A percentile compares a stretch with the other conserved stretches of the same genome.
These are phyloP conservation scores for Tylopilus balloui DNA, from an alignment of 768 basidiomycete genomes.

Conservation along the genomic window DNA sequence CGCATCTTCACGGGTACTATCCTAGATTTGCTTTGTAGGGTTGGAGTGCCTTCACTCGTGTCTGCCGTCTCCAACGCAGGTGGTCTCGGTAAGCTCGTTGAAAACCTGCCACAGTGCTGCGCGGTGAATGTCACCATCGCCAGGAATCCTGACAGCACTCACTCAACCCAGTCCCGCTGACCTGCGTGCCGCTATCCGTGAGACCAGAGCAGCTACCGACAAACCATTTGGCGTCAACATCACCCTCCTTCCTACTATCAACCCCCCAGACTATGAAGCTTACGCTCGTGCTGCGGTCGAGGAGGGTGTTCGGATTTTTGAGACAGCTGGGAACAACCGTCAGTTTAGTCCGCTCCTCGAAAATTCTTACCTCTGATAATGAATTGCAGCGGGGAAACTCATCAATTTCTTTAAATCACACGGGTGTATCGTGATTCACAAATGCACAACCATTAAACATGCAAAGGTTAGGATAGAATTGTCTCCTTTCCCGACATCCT, in stretches of 20 bases:
- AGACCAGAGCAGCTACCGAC: constrained; percentile 63
- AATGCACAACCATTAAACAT: constrained; percentile 83
- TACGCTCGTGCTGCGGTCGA: constrained; percentile 79
- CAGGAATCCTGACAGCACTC: constrained; percentile 80
- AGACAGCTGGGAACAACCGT: constrained; percentile 93
- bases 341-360: constrained; percentile 22
- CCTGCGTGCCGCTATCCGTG: constrained; percentile 71
- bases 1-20: background rate
- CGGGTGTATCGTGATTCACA: constrained; percentile 79
- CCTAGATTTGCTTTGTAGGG: constrained; percentile 43
- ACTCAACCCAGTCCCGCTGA: constrained; percentile 85
- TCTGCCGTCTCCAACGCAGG: constrained; percentile 82
- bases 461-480: constrained; percentile 52
- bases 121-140: background rate
- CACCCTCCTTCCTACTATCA: constrained; percentile 84
- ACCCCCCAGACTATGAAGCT: constrained; percentile 85
- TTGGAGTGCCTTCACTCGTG: constrained; percentile 69
- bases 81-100: constrained; percentile 53
- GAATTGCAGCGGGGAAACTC: constrained; percentile 57
- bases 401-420: constrained; percentile 81
- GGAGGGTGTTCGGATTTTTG: constrained; percentile 84
- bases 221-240: constrained; percentile 86
- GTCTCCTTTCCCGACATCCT: constrained; percentile 10
- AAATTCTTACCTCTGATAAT: background rate
- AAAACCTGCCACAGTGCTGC: background rate